A percentile compares a stretch with the other conserved stretches of the same genome.
Evolutionary conservation across 148 eudicot species (phyloP).

Genomic region (Amaranthus palmeri): DNA sequence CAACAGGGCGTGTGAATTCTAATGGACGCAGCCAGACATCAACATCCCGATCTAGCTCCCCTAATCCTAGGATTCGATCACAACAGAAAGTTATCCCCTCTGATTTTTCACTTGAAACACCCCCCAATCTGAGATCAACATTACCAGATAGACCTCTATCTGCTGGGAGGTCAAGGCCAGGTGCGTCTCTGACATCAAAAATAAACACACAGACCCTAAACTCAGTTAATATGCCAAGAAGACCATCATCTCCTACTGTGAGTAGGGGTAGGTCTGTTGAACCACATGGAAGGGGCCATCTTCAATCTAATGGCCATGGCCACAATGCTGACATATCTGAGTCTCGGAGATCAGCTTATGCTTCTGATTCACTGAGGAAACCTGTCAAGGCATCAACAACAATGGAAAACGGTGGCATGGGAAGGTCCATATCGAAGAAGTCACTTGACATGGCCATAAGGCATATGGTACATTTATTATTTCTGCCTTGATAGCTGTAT

Average conservation of each 20-base stretch:
- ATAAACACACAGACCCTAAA: conserved; percentile 46
- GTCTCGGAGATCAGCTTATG: conserved; percentile 40
- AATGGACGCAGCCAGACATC: conserved; percentile 51
- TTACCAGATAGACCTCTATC: conserved; percentile 85
- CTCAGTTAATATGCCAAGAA: conserved; percentile 43
- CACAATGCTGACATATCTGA: conserved; percentile 44
- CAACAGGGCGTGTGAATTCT: conserved; percentile 41
- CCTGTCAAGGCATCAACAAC: conserved; percentile 50
- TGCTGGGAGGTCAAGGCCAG: conserved; percentile 93
- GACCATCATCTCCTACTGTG: conserved; percentile 70
- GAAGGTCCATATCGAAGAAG: conserved; percentile 88
- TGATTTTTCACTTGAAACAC: conserved; percentile 85
- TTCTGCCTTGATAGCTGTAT: neutral
- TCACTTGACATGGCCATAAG: conserved; percentile 93
- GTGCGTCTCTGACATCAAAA: conserved; percentile 46
- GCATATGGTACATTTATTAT: conserved; percentile 64
- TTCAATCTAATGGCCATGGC: conserved; percentile 56
- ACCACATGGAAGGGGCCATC: conserved; percentile 49
- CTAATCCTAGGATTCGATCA: conserved; percentile 69
- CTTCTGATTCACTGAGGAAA: conserved; percentile 59
- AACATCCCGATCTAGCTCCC: conserved; percentile 81
- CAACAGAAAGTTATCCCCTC: conserved; percentile 66
- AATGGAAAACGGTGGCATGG: conserved; percentile 63
- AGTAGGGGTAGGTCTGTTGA: conserved; percentile 68
- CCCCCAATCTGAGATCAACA: conserved; percentile 86